A percentile compares a stretch with the other conserved stretches of the same genome.
Conservation (phyloP, 2,329 filamentous ascomycete genomes). For the Epichloe brachyelytri region DNA sequence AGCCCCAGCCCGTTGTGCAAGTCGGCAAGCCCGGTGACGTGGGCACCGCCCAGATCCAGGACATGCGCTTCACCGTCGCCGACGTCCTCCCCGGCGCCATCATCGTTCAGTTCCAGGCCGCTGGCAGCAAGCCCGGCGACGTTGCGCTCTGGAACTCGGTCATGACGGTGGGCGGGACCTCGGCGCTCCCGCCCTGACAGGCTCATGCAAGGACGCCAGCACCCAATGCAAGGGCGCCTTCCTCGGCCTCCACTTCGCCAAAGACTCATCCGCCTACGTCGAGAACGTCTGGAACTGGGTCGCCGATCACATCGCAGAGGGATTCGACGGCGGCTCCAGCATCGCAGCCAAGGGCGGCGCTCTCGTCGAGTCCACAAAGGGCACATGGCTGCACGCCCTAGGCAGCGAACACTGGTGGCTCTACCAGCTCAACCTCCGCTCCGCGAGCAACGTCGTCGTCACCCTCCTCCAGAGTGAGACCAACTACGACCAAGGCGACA, state of each 20-base stretch:
- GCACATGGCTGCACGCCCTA: constrained; percentile 34
- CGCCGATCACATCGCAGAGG: constrained; percentile 33
- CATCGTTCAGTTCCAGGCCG: constrained; percentile 25
- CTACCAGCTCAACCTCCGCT: constrained; percentile 42
- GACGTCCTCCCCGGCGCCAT: constrained; percentile 28
- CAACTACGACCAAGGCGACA: constrained; percentile 24
- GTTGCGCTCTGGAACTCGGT: constrained; percentile 37
- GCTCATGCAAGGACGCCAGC: constrained; percentile 21
- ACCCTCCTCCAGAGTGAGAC: constrained; percentile 41
- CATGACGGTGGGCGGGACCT: constrained; percentile 32
- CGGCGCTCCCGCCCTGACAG: constrained; percentile 22
- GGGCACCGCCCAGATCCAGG: constrained; percentile 35
- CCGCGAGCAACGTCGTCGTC: constrained; percentile 35
- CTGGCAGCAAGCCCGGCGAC: constrained; percentile 29
- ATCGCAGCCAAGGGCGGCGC: constrained; percentile 37
- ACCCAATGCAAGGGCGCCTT: constrained; percentile 33
- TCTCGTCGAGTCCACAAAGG: constrained; percentile 31
- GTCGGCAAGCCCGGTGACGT: constrained; percentile 38
- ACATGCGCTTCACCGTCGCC: constrained; percentile 38
- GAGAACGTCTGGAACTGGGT: constrained; percentile 26
- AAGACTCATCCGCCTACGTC: constrained; percentile 12
- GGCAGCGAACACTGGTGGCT: constrained; percentile 45
- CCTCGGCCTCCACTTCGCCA: constrained; percentile 34
- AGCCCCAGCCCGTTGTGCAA: constrained; percentile 34
- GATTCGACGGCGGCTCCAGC: constrained; percentile 27